Evolutionary conservation across 2,329 filamentous ascomycete species (phyloP).

Genomic region (Claviceps purpurea): DNA sequence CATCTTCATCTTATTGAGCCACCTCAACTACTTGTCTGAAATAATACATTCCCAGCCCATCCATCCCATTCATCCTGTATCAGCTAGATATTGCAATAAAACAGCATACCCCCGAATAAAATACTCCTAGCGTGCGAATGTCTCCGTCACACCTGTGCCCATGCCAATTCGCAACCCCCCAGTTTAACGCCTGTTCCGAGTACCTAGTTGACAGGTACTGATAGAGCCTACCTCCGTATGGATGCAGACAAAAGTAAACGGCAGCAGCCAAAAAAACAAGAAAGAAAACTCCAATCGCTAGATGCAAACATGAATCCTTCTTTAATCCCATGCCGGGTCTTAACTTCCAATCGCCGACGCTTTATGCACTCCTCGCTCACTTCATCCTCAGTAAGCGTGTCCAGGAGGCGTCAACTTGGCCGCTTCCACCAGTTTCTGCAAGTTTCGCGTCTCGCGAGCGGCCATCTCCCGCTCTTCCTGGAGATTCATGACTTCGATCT

Average conservation of each 20-base stretch:
- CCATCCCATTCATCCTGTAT: neutral
- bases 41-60: neutral
- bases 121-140: slow-evolving; percentile 1
- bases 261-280: no score
- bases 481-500: slow-evolving; percentile 71
- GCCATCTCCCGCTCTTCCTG: slow-evolving; percentile 65
- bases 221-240: slow-evolving; percentile 7
- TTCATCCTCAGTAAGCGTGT: neutral
- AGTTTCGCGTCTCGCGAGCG: slow-evolving; percentile 53
- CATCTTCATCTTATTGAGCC: neutral
- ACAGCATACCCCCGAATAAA: slow-evolving; percentile 3
- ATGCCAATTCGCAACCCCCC: neutral
- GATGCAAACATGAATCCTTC: slow-evolving; percentile 16
- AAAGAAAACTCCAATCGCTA: slow-evolving; percentile 25
- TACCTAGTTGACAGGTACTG: no score
- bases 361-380: no score
- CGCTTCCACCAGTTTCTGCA: slow-evolving; percentile 53
- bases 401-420: slow-evolving; percentile 42
- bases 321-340: neutral
- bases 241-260: slow-evolving; percentile 10
- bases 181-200: neutral
- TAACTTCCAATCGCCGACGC: no score
- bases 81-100: slow-evolving; percentile 5
- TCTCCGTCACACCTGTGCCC: neutral
- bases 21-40: neutral